Evolutionary conservation across 1,284 basidiomycete species (phyloP), one percentile per base, ranked within the genome.

Genomic region (Malassezia vespertilionis): DNA sequence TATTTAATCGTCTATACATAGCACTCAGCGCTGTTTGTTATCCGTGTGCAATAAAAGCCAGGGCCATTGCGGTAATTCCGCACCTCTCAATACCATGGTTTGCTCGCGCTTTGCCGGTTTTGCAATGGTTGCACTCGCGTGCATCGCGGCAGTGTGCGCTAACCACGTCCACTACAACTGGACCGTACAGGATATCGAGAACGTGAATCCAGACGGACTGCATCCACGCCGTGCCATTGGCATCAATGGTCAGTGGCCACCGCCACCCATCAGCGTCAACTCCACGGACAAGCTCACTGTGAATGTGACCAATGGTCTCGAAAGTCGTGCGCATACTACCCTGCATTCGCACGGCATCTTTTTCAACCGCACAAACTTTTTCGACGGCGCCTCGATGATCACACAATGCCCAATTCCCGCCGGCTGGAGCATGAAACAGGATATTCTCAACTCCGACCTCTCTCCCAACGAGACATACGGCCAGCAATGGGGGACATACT

Each of bases 401-500:
- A 80, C 83, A 1, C 86, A 93, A 75, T 95, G 89, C 64, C 83
- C 85, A 28, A 86, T 91, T 26, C 89, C 90, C 0, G 78, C 79
- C 0, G 82, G 82, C 12, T 72, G 78, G 40, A 77, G 78, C 0
- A 81, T 87, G 60, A 79, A 80, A 56, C 93, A 95, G 63, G 73
- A 80, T 34, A 77, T 91, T n/a, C 79, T 83, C n/a, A 78, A 60
- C 34, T 54, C 57, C 11, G 87, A 44, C 81, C 80, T 1, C 77
- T 78, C 4, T 83, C 89, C 68, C 3, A 15, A 21, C 1, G 37
- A 46, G 10, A 37, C 24, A 4, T 30, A 40, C 12, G 28, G 38
- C 18, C 8, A 27, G 31, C 56, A 58, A 78, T 78, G 71, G 74
- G 88, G 88, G 4, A 86, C 86, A 2, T 93, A 83, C 72, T 93